Percentiles rank a stretch among this genome's conserved stretches.
These are phyloP conservation scores for Tilletia caries DNA, from an alignment of 1,284 basidiomycete genomes.

Conservation along the genomic window DNA sequence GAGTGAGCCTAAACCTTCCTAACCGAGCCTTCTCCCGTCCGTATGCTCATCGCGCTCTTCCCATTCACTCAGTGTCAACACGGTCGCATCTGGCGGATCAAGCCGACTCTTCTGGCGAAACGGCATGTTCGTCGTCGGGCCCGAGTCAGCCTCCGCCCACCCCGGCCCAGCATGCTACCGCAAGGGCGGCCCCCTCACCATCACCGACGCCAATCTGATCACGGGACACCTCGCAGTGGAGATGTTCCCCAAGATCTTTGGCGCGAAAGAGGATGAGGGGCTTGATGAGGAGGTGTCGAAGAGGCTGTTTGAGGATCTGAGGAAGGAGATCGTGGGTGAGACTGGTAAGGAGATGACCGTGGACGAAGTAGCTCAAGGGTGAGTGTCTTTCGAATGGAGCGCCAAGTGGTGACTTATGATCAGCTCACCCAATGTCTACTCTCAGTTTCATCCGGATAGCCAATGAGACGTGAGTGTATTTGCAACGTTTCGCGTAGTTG, in stretches of 20 bases:
- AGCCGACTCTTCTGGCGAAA: constrained; percentile 50
- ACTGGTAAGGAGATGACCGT: constrained; percentile 64
- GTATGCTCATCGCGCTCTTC: not conserved
- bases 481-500: too few species aligned
- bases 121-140: constrained; percentile 48
- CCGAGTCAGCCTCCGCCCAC: constrained; percentile 49
- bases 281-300: constrained; percentile 65
- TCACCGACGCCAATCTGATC: constrained; percentile 52
- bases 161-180: constrained; percentile 51
- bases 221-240: constrained; percentile 48
- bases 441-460: constrained; percentile 43
- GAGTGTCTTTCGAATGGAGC: constrained; percentile 54
- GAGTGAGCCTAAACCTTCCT: constrained; percentile 26
- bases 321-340: constrained; percentile 66
- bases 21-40: not conserved
- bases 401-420: too few species aligned
- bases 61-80: constrained; percentile 36
- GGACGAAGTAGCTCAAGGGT: constrained; percentile 84
- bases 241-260: constrained; percentile 79
- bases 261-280: constrained; percentile 75
- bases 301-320: constrained; percentile 66
- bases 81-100: constrained; percentile 49
- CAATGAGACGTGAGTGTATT: constrained; percentile 36
- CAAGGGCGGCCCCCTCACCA: constrained; percentile 50
- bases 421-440: not conserved